phyloP scores from a whole-genome alignment of 208 protist genomes.

The Jaenimonas drosophilae region DNA sequence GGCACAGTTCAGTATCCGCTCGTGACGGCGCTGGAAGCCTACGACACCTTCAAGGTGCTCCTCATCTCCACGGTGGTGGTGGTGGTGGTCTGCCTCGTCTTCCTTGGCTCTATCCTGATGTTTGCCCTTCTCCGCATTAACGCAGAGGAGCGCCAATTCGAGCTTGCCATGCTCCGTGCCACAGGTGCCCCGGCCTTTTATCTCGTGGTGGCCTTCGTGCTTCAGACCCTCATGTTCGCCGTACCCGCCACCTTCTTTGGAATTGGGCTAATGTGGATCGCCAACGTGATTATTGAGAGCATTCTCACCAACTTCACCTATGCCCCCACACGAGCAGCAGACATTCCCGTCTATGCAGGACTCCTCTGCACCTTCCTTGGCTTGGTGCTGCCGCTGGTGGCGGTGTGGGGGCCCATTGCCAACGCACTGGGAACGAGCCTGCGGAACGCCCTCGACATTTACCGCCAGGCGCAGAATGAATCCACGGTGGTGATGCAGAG shows the following conservation, averaged over 20 bases:
- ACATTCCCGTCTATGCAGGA: slow-evolving; percentile 20
- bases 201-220: slow-evolving; percentile 75
- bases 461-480: slow-evolving; percentile 86
- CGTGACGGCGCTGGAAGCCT: slow-evolving; percentile 21
- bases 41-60: slow-evolving; percentile 68
- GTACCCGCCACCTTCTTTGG: slow-evolving; percentile 84
- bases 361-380: slow-evolving; percentile 62
- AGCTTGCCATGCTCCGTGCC: slow-evolving; percentile 94
- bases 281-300: slow-evolving; percentile 61
- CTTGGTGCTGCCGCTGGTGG: slow-evolving; percentile 75
- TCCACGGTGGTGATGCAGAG: slow-evolving; percentile 79
- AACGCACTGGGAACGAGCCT: slow-evolving; percentile 74
- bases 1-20: slow-evolving; percentile 56
- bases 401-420: slow-evolving; percentile 74
- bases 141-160: slow-evolving; percentile 94
- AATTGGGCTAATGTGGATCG: slow-evolving; percentile 36
- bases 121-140: slow-evolving; percentile 89
- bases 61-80: slow-evolving; percentile 82
- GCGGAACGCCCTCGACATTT: slow-evolving; percentile 91
- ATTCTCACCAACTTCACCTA: slow-evolving; percentile 54
- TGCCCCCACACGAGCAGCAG: slow-evolving; percentile 8
- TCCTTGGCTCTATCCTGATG: slow-evolving; percentile 87
- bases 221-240: slow-evolving; percentile 83
- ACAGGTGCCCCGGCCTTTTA: slow-evolving; percentile 78
- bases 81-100: slow-evolving; percentile 67